A percentile compares a stretch with the other conserved stretches of the same genome.
phyloP scores from a whole-genome alignment of 441 rosid species.

The Omphalea diandra region DNA sequence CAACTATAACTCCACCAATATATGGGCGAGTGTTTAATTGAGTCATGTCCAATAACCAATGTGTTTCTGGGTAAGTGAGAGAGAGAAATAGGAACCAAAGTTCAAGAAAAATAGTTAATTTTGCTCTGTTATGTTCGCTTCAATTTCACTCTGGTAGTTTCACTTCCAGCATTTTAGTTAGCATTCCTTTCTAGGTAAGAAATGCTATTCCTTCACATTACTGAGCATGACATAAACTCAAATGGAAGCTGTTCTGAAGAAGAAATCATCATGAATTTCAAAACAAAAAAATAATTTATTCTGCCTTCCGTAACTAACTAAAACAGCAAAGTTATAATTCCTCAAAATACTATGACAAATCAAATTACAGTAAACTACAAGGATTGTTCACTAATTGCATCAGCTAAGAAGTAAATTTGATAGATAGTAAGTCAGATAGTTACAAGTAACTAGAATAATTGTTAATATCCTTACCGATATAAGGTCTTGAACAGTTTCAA shows the following conservation, averaged over 20 bases:
- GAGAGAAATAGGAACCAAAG: background rate
- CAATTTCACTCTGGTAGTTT: background rate
- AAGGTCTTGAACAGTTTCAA: slow-evolving; percentile 91
- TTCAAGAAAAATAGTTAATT: background rate
- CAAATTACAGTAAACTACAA: too few relatives aligned
- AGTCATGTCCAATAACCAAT: background rate
- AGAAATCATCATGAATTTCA: background rate
- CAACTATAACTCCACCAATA: slow-evolving; percentile 4
- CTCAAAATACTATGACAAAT: too few relatives aligned
- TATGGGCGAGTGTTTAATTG: background rate
- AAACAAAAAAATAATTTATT: background rate
- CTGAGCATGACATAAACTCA: background rate
- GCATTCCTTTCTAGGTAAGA: background rate
- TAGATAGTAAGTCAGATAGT: background rate
- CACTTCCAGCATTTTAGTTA: background rate
- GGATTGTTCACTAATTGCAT: too few relatives aligned
- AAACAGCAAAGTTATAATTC: background rate
- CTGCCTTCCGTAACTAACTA: background rate
- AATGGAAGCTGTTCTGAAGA: background rate
- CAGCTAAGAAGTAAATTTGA: too few relatives aligned
- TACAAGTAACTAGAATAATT: slow-evolving; percentile 12
- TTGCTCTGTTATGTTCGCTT: too few relatives aligned
- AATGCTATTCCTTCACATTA: background rate
- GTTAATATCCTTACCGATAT: slow-evolving; percentile 48
- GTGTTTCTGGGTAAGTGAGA: background rate